Base-by-base conservation (phyloP, 768 basidiomycete species). In the Mycena leptocephala region DNA sequence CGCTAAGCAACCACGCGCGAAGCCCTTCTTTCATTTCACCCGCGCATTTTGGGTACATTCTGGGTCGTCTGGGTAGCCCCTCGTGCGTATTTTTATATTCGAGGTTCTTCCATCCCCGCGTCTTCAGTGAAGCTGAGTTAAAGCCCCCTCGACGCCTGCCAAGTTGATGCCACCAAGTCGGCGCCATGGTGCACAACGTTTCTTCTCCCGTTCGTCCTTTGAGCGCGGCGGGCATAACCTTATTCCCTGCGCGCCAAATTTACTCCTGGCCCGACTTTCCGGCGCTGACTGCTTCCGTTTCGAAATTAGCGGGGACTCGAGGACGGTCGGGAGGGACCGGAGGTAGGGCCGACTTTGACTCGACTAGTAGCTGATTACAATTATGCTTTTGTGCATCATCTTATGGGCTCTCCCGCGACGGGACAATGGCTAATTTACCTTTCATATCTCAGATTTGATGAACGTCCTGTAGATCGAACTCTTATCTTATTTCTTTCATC, bases 181-280 rank as follows among this genome's bases (percentile, higher is more conserved):
- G 24, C 46, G 33, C 48, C 32, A 35, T 46, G 30, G 11, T 51
- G 18, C 20, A 7, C 32, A 18, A 26, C 59, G 33, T 3, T 11
- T 24, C 72, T 73, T 73, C 72, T 73, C 72, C 72, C 64, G 72
- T 55, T 48, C 65, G 65, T 67, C 65, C 56, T 73, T 65, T 73
- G 41, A 51, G 55, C 55, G 56, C 55, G 41, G 64, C 72, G 64
- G 64, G 35, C 64, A 48, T 66, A 73, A 73, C 53, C 39, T 58
- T 66, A 51, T 37, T 59, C 28, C 63, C 53, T 58, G 53, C 41
- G 56, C 43, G 28, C 64, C 63, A 35, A 33, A 20, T 24, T 5
- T 59, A 5, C 24, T 64, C 22, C 53, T 64, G 61, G 24, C 39
- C 72, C 72, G 64, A 59, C 39, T 9, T 24, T 32, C 55, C 26